Evolutionary conservation across 495 filamentous ascomycete genomes (phyloP), one percentile per base, ranked within the genome.

Genomic region (Penicillium macrosclerotiorum): DNA sequence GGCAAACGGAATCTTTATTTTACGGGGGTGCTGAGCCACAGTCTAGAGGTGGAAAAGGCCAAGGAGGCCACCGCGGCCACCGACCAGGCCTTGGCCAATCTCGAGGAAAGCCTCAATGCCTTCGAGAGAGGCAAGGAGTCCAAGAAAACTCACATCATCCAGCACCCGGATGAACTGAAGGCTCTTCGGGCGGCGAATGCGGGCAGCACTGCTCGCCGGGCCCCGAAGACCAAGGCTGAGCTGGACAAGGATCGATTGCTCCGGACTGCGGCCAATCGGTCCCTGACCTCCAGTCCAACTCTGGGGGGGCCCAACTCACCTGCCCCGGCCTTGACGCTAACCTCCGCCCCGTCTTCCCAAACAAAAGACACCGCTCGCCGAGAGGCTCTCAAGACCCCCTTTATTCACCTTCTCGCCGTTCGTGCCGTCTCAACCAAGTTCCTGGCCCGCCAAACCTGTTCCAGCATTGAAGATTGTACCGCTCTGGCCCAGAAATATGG

Each of bases 351-450:
- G 3, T 51, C 71, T 12, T 76, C 75, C 8, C 76, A 80, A 53
- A 77, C 57, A 43, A 81, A 61, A 62, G 75, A 64, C 52, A 69
- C 52, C 71, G 74, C 63, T 68, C 79, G 62, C 59, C 73, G 63
- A 55, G 78, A 63, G 58, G 79, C 67, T 20, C 62, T 79, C 42
- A 74, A 73, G 42, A 62, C 64, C 18, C 77, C 83, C n/a, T 73
- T 90, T 14, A 80, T 89, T 20, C 87, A 91, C 68, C 76, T 88
- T 27, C 75, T 91, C 34, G 87, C 87, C 17, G 65, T 80, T 14
- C 73, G 76, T 36, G 78, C 83, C 6, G 74, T 79, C 24, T 74
- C 81, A 7, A 71, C 73, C 51, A 75, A 80, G 17, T 76, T 78
- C 20, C 68, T 91, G 9, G 58, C 68, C n/a, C 67, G 69, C 35